phyloP scores from a whole-genome alignment of 2,329 filamentous ascomycete species.

The Pyrenophora graminea region DNA sequence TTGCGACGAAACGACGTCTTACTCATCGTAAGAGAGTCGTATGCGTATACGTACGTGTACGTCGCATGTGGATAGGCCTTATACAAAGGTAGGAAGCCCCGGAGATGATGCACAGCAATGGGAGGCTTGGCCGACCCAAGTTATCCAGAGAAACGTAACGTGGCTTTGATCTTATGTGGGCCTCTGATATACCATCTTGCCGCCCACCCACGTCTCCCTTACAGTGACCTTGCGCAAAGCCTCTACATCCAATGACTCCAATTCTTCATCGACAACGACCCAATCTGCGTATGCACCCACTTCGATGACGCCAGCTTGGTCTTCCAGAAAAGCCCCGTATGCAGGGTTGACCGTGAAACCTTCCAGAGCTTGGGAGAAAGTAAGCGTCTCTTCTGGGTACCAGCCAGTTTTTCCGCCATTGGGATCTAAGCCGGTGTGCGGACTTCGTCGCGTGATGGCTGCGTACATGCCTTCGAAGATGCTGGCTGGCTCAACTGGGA shows the following conservation, averaged over 20 bases:
- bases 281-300: conserved; percentile 69
- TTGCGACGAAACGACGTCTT: no score
- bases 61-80: no score
- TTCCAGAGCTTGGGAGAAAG: conserved; percentile 61
- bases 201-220: conserved; percentile 70
- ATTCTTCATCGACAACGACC: conserved; percentile 67
- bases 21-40: no score
- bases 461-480: conserved; percentile 72
- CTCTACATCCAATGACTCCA: conserved; percentile 58
- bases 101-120: neutral
- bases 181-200: conserved; percentile 48
- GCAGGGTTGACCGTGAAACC: conserved; percentile 67
- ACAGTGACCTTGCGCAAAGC: conserved; percentile 59
- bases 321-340: conserved; percentile 63
- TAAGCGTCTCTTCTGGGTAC: conserved; percentile 64
- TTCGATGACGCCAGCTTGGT: conserved; percentile 62
- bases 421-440: conserved; percentile 51
- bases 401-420: conserved; percentile 59
- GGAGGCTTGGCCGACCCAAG: neutral
- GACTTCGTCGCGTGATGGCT: conserved; percentile 65
- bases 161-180: conserved; percentile 13
- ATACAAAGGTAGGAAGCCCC: neutral
- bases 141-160: conserved; percentile 4
- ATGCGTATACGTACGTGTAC: no score
- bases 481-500: conserved; percentile 71